A percentile compares a stretch with the other conserved stretches of the same genome.
Conservation (phyloP, 805 yeast genomes). For the Yarrowia porcina region DNA sequence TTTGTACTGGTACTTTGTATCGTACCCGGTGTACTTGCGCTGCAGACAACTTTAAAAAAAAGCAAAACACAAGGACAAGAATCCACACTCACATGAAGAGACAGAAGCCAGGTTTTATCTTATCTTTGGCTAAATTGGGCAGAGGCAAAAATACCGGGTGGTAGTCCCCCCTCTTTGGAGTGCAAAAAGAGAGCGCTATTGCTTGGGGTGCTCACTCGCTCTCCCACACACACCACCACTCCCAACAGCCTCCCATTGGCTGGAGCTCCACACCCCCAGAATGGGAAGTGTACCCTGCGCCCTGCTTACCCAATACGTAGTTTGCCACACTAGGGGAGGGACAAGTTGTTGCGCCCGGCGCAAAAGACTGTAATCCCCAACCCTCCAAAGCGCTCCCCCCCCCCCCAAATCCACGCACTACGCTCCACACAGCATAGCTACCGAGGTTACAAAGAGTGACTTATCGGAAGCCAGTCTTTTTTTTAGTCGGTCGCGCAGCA, state of each 20-base stretch:
- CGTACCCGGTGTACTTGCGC: no score
- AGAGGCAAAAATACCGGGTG: slow-evolving; percentile 17
- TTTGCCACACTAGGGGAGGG: slow-evolving; percentile 23
- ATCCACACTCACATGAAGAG: slow-evolving; percentile 25
- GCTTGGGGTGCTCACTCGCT: neutral
- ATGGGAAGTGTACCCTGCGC: slow-evolving; percentile 23
- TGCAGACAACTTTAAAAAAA: neutral
- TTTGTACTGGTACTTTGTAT: no score
- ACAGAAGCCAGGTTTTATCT: slow-evolving; percentile 20
- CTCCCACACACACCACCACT: neutral
- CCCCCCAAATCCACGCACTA: neutral
- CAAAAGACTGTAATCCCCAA: neutral
- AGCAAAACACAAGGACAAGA: neutral
- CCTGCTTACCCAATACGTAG: slow-evolving; percentile 23
- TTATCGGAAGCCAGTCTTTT: neutral
- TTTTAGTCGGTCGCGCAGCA: neutral
- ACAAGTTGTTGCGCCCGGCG: neutral
- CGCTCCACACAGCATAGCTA: neutral
- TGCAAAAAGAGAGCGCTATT: neutral
- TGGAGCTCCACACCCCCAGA: neutral
- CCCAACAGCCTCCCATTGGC: slow-evolving; percentile 13
- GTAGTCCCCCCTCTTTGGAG: neutral
- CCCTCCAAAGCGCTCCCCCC: no score
- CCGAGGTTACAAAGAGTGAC: neutral
- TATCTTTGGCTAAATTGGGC: slow-evolving; percentile 26